Base-by-base conservation (phyloP, 495 filamentous ascomycete genomes). In the Aspergillus sclerotiicarbonarius region DNA sequence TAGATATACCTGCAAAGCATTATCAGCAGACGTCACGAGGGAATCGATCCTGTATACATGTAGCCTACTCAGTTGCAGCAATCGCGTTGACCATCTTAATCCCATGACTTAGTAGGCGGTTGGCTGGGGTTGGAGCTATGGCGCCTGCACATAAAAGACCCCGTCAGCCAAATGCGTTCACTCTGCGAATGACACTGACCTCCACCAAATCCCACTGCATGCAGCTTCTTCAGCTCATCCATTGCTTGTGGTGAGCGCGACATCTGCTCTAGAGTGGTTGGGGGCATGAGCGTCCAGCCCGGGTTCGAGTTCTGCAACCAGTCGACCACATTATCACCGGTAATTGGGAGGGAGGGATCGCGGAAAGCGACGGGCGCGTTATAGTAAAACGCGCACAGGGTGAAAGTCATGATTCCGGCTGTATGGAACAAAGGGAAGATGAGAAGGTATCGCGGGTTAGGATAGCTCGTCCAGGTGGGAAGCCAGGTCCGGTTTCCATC, bases 191-290 rank as follows among this genome's bases (percentile, higher is more conserved):
- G 30, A 47, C 10, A 57, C 54, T 45, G 13, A 60, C 68, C 70
- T 54, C 69, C 69, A 9, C 48, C 63, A 53, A 51, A 71, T 9
- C 41, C 49, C 18, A 71, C 62, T 13, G 51, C 54, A 29, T 63
- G 39, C 21, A 69, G 21, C 56, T 55, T 54, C 39, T 53, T 62
- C 43, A 67, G 31, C 35, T 53, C 41, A 3, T 67, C 56, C 20
- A 64, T 16, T 13, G 49, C 62, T 10, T 18, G 43, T 15, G 47
- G 12, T 30, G 43, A 53, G 8, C 52, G 65, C 19, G 53, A 54
- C 54, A 72, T 62, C 43, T 64, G 44, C 43, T 63, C 66, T 13
- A 69, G 39, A 9, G 62, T 58, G 1, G 57, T 41, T 18, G 65
- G 65, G 9, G 63, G 54, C 33, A 63, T 9, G 12, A 66, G 45